phyloP scores from a whole-genome alignment of 108 stramenopile genomes.

The Chaetoceros muelleri region DNA sequence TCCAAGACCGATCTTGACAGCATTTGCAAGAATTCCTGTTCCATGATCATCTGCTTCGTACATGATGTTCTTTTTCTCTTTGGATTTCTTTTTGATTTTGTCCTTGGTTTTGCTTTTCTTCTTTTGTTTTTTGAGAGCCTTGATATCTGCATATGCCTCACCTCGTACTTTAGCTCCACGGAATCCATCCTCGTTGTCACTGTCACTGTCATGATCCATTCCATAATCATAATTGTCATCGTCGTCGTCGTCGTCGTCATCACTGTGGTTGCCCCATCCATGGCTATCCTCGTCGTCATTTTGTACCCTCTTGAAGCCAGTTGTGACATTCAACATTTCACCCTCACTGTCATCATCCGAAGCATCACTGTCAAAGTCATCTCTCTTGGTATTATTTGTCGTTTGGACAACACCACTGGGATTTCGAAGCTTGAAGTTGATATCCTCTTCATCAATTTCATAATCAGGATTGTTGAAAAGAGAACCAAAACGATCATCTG shows the following conservation, averaged over 20 bases:
- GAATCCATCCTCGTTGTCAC: conserved; percentile 75
- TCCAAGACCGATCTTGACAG: conserved; percentile 48
- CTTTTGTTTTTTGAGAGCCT: conserved; percentile 10
- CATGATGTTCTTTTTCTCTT: conserved; percentile 42
- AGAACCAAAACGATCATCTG: conserved; percentile 91
- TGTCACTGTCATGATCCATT: conserved; percentile 13
- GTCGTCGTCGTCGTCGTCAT: conserved; percentile 27
- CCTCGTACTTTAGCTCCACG: conserved; percentile 68
- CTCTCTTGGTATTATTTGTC: conserved; percentile 26
- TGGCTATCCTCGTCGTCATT: conserved; percentile 18
- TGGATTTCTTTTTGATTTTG: conserved; percentile 10
- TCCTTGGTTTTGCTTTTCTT: conserved; percentile 18
- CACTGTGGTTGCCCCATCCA: conserved; percentile 25
- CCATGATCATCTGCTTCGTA: conserved; percentile 55
- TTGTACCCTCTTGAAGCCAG: conserved; percentile 21
- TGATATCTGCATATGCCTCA: conserved; percentile 51
- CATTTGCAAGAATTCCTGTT: conserved; percentile 25
- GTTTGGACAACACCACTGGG: conserved; percentile 77
- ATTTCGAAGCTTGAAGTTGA: conserved; percentile 90
- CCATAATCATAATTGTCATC: conserved; percentile 11
- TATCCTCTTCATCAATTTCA: conserved; percentile 90
- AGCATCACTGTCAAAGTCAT: conserved; percentile 82
- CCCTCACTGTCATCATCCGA: conserved; percentile 36
- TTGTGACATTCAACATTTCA: conserved; percentile 14
- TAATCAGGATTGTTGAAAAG: conserved; percentile 92